Base-by-base conservation (phyloP, 2,329 filamentous ascomycete species). In the Alternaria sp. region DNA sequence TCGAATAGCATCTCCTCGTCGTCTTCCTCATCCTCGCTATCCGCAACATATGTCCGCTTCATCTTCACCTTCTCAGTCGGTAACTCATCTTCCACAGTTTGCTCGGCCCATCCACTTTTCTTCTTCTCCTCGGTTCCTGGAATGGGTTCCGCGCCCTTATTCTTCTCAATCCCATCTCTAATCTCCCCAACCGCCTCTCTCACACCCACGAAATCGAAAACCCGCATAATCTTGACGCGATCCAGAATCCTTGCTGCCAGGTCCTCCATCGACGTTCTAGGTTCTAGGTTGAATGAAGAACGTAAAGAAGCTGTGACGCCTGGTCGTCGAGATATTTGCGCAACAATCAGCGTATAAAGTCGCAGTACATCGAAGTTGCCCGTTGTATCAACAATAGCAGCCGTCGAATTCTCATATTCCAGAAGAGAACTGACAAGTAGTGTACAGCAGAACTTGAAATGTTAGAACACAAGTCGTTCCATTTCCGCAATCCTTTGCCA, bases 201-300 rank as follows among this genome's bases (percentile, higher is more conserved):
- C 26, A 84, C 62, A 0, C 83, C 83, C 8, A 78, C 74, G 37
- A 81, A 77, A 62, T 84, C 82, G 62, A 85, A 85, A 0, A 82
- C 79, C 4, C 82, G 77, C 76, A 82, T 82, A 28, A 84, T 80
- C 59, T 76, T 78, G 3, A 84, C 75, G 1, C 79, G 67, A 26
- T 81, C 80, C 0, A 85, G 73, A 4, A 78, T 55, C 17, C 61
- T 64, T 2, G 74, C 70, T 9, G 79, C 77, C 14, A 71, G 56
- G n/a, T 74, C 60, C 36, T 77, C 71, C 4, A 54, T 33, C 11
- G 28, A 8, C 13, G 8, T 9, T n/a, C 44, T 51, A 5, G n/a
- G 14, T 10, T 6, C 45, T 4, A 11, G 4, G n/a, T 31, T 40
- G 2, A 37, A 8, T 6, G 34, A 10, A 10, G 17, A 5, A 34